Conservation (phyloP, 345 rosid genomes). For the Eucalyptus fibrosa region DNA sequence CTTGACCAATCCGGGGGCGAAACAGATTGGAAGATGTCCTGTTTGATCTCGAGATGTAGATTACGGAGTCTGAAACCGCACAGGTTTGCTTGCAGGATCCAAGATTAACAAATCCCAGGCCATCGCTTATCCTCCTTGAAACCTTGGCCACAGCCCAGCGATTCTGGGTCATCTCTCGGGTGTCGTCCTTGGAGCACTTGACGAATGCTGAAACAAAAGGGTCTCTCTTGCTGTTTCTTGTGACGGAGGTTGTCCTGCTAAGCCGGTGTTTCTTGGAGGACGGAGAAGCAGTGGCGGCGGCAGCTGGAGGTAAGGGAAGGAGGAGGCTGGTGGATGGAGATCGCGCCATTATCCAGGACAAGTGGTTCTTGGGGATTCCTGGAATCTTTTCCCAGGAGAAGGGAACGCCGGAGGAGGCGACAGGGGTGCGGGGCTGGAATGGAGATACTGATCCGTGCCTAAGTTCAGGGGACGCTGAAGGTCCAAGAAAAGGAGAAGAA, state of each 20-base stretch:
- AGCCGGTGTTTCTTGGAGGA: neutral
- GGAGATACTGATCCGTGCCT: neutral
- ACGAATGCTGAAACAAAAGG: neutral
- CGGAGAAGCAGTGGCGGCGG: neutral
- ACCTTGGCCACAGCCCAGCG: neutral
- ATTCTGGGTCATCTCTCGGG: neutral
- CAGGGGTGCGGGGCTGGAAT: neutral
- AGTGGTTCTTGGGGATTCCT: neutral
- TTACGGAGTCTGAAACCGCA: neutral
- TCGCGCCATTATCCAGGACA: neutral
- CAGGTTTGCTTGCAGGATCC: neutral
- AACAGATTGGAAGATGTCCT: neutral
- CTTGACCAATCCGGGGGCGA: neutral
- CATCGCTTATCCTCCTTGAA: slow-evolving; percentile 19
- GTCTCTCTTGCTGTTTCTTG: neutral
- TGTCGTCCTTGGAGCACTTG: neutral
- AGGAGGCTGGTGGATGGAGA: neutral
- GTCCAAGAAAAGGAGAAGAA: neutral
- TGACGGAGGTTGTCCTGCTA: neutral
- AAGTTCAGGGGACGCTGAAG: neutral
- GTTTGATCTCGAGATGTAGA: neutral
- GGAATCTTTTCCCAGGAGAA: slow-evolving; percentile 6
- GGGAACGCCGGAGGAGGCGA: neutral
- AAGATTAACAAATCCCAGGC: neutral
- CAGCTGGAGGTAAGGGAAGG: neutral